Base-by-base conservation (phyloP, 148 eudicot species). In the Diospyros lotus region DNA sequence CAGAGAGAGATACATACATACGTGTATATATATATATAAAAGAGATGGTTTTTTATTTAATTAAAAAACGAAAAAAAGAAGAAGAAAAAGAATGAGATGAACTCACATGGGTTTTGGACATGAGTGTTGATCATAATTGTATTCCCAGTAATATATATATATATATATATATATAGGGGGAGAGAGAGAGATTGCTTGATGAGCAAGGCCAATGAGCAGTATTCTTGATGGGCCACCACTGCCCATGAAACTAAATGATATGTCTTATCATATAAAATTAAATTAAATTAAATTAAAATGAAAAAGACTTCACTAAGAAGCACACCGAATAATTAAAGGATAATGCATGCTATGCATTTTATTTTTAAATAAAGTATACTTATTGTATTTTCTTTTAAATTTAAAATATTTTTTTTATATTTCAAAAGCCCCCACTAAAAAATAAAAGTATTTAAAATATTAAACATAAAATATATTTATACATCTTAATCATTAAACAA, bases 91-190 rank as follows among this genome's bases (percentile, higher is more conserved):
- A 64, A 75, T 78, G 56, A 81, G 60, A 28, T 28, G 73, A 81
- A 73, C 75, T 86, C 91, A 93, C 93, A 86, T 90, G 98, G 89
- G 86, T 82, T 72, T 85, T 68, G 87, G 85, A 89, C 91, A 89
- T 85, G 88, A 80, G 88, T 81, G 77, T 80, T 75, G 45, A 75
- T 63, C 61, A 77, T 4, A 48, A 48, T 28, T 28, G 28, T 28
- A 28, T 28, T 28, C 28, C 28, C 28, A 48, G 52, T 4, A 8
- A 8, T 4, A n/a, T n/a, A n/a, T n/a, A n/a, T n/a, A n/a, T n/a
- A n/a, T n/a, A n/a, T n/a, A n/a, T n/a, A n/a, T n/a, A n/a, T n/a
- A n/a, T n/a, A 48, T 0, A 8, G 52, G 8, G 52, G 1, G 52
- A 48, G 52, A 8, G 71, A 81, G 77, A 71, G 79, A 79, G 78